Evolutionary conservation across 1,284 basidiomycete genomes (phyloP), one percentile per base, ranked within the genome.

Genomic region (Ceratobasidium sp.): DNA sequence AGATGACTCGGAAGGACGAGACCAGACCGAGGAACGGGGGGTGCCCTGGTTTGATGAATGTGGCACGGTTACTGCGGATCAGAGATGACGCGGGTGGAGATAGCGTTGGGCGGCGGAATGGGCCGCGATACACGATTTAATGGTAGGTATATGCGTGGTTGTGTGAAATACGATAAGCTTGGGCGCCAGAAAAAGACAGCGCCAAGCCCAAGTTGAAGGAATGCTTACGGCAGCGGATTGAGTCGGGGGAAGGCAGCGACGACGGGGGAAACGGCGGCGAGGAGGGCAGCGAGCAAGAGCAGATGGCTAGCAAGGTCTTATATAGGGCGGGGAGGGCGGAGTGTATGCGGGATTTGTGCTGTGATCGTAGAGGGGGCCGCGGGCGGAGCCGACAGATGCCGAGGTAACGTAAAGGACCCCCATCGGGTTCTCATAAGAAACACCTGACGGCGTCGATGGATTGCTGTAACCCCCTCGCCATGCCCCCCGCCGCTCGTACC

Each of bases 401-500:
- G 65, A 50, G 50, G 22, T 69, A 56, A 56, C 56, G 69, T 51
- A 73, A 62, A 45, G 69, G 59, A n/a, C 15, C 17, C 17, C 31
- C 57, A 44, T 41, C 17, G 2, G 29, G 57, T 19, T 41, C 36
- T 41, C 36, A 44, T 31, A 36, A 29, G 47, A 31, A 29, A 36
- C 17, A 41, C 36, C 36, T 41, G 36, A 41, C 11, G 36, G 8
- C 7, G 31, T 7, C 53, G n/a, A 56, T 56, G 22, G 27, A 7
- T 3, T n/a, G n/a, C 19, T 11, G 1, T 41, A 24, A 11, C 50
- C 71, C 64, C 7, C 63, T 47, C 64, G 17, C n/a, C 14, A 63
- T 64, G 59, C 48, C 51, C 72, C 72, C 72, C 59, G 59, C 59
- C 60, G 47, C 41, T n/a, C 65, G 51, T 48, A 36, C 57, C n/a